Evolutionary conservation across 1,284 basidiomycete genomes (phyloP), one percentile per base, ranked within the genome.

Genomic region (Tylopilus orsonianus): DNA sequence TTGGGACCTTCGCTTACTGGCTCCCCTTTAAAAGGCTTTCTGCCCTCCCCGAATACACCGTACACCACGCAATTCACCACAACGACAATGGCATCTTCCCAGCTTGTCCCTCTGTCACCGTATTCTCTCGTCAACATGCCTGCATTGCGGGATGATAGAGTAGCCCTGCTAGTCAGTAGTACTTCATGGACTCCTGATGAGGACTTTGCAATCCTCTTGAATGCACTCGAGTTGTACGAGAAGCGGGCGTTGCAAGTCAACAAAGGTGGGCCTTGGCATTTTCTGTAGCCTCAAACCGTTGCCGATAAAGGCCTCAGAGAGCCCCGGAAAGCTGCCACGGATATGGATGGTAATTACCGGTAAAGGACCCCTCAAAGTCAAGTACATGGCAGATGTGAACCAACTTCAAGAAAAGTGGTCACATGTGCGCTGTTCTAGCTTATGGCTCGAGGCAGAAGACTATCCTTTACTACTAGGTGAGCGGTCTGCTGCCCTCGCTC

Each of bases 111-210:
- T 13, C 29, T 61, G 20, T 61, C 69, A 14, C 64, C 61, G 1
- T 74, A 72, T 49, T 60, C 66, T 1, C 56, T 66, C 46, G 53
- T 79, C 14, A 62, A 66, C 30, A 60, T 71, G 48, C 76, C 79
- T n/a, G 58, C 59, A 10, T 66, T 83, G 16, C 79, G 87, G 13
- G 56, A 71, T 3, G 85, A 91, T 56, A 77, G 95, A 50, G 92
- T 93, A 2, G 94, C 92, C 0, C 71, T 99, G 3, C 61, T 98
- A 18, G 85, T 99, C 18, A 93, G 90, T 22, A 93, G 92, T 57
- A 99, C 97, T 0, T 93, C 90, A 9, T 99, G 97, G 96, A 99
- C 97, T 0, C 85, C 91, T 7, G 97, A 99, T 63, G 97, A 99
- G 68, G 94, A 99, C 66, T 98, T 99, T 56, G 73, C 78, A 3